Percentiles rank a stretch among this genome's conserved stretches.
phyloP scores from a whole-genome alignment of 2,329 filamentous ascomycete genomes.

The Ascochyta clinopodiicola region DNA sequence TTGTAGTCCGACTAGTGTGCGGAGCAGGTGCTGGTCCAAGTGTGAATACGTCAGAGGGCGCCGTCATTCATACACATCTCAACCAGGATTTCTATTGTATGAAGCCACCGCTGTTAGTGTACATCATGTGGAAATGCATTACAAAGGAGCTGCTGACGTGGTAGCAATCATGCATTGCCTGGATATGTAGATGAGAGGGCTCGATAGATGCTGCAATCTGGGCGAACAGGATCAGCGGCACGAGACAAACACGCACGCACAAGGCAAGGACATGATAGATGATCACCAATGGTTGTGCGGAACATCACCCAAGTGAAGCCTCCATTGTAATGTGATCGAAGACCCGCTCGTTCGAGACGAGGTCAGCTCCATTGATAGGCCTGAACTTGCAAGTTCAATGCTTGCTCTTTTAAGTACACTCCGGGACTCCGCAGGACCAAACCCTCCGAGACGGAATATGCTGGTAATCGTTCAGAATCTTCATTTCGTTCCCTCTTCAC shows the following conservation, averaged over 20 bases:
- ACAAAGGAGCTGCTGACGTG: neutral
- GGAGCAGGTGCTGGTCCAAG: too few relatives aligned
- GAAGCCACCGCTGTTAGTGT: neutral
- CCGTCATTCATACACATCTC: too few relatives aligned
- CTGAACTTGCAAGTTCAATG: conserved; percentile 45
- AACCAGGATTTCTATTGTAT: too few relatives aligned
- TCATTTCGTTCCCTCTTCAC: conserved; percentile 36
- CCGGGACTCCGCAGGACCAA: conserved; percentile 47
- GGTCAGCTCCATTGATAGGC: conserved; percentile 56
- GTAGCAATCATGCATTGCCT: conserved; percentile 12
- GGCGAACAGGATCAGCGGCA: conserved; percentile 9
- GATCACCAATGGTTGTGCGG: conserved; percentile 65
- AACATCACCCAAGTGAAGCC: conserved; percentile 64
- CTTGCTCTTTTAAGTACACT: conserved; percentile 53
- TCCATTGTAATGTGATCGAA: conserved; percentile 60
- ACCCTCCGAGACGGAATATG: conserved; percentile 49
- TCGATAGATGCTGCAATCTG: neutral
- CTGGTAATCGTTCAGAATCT: conserved; percentile 45
- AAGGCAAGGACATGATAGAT: conserved; percentile 27
- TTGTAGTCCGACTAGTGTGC: too few relatives aligned
- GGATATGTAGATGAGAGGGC: neutral
- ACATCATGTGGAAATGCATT: neutral
- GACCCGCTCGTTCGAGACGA: conserved; percentile 45
- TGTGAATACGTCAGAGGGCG: too few relatives aligned
- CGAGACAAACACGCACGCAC: conserved; percentile 29